Evolutionary conservation across 768 basidiomycete genomes (phyloP).

Genomic region (Phanerochaete carnosa): DNA sequence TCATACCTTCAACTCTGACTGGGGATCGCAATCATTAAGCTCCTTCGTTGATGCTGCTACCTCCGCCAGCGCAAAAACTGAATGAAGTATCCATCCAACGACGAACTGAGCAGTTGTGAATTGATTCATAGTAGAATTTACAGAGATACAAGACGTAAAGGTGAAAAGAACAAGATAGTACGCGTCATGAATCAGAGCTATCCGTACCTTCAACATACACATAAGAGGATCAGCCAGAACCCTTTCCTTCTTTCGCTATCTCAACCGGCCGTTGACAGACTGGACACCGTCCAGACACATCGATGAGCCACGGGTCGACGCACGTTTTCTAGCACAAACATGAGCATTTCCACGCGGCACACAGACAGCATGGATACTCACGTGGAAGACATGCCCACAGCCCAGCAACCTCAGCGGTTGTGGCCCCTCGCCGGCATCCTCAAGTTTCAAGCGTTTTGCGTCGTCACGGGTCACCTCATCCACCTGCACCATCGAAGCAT

Average conservation of each 20-base stretch:
- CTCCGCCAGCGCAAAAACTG: too few relatives aligned
- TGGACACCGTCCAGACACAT: constrained; percentile 85
- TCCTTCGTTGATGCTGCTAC: too few relatives aligned
- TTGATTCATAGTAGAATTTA: too few relatives aligned
- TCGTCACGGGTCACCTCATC: constrained; percentile 36
- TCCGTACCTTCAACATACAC: too few relatives aligned
- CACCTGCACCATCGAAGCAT: constrained; percentile 22
- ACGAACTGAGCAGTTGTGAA: too few relatives aligned
- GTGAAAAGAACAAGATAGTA: too few relatives aligned
- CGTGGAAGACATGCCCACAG: constrained; percentile 91
- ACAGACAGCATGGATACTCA: constrained; percentile 35
- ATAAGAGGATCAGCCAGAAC: not conserved
- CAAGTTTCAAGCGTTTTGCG: constrained; percentile 44
- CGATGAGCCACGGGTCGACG: constrained; percentile 84
- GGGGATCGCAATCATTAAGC: too few relatives aligned
- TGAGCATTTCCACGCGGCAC: not conserved
- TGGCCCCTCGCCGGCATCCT: constrained; percentile 72
- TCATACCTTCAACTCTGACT: too few relatives aligned
- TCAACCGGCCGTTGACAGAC: constrained; percentile 79
- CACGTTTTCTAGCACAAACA: constrained; percentile 64
- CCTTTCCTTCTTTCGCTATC: constrained; percentile 9
- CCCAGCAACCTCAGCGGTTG: constrained; percentile 72
- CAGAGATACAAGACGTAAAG: too few relatives aligned
- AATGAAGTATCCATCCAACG: too few relatives aligned
- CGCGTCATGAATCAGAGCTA: too few relatives aligned